Evolutionary conservation across 169 alveolate genomes (phyloP).

Genomic region (Eimeria necatrix): DNA sequence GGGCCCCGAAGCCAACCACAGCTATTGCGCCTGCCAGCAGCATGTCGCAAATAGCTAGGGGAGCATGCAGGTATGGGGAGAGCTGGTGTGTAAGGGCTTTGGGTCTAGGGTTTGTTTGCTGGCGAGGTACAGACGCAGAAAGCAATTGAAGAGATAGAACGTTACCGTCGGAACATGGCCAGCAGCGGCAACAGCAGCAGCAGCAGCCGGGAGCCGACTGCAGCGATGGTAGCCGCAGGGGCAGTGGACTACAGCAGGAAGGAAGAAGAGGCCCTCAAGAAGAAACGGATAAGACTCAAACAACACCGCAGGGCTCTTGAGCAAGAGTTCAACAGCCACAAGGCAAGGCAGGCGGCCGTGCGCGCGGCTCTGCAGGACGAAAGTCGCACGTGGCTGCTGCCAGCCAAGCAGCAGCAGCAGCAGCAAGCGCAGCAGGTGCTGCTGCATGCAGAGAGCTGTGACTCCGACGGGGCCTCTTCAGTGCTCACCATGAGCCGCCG

Average conservation of each 20-base stretch:
- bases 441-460: slow-evolving; percentile 2
- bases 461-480: slow-evolving; percentile 53
- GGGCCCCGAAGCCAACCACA: too few relatives aligned
- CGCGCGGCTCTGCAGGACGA: slow-evolving; percentile 41
- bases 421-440: slow-evolving; percentile 36
- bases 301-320: not conserved
- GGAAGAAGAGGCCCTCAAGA: slow-evolving; percentile 17
- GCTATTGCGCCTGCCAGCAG: too few relatives aligned
- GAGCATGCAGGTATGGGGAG: not conserved
- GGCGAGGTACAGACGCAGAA: slow-evolving; percentile 6
- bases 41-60: too few relatives aligned
- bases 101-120: not conserved
- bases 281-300: slow-evolving; percentile 7
- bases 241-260: not conserved
- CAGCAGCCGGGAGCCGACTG: not conserved
- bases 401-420: slow-evolving; percentile 48
- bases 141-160: slow-evolving; percentile 39
- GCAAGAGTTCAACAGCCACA: slow-evolving; percentile 24
- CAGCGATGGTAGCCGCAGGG: slow-evolving; percentile 14
- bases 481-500: slow-evolving; percentile 28
- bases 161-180: not conserved
- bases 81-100: not conserved
- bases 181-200: slow-evolving; percentile 16
- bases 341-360: slow-evolving; percentile 19
- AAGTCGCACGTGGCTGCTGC: slow-evolving; percentile 45